Conservation (phyloP, 1,139 yeast species). For the Pichia sorboxylosa region DNA sequence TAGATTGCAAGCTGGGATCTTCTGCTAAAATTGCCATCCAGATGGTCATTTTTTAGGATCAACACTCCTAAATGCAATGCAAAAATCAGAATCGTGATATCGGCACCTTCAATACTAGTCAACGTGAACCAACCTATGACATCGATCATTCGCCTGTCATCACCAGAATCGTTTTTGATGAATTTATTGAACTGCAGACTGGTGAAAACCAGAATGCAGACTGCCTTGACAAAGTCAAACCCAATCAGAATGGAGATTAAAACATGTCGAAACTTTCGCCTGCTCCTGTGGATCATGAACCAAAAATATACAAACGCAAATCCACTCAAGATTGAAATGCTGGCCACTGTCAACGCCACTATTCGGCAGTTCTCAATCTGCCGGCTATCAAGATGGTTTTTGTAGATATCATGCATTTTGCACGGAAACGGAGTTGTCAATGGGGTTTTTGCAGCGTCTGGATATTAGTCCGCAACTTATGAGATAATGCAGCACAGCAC, state of each 20-base stretch:
- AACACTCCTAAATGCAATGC: slow-evolving; percentile 75
- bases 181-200: slow-evolving; percentile 39
- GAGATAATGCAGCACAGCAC: too few relatives aligned
- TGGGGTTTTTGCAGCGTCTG: too few relatives aligned
- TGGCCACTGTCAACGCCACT: slow-evolving; percentile 25
- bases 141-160: too few relatives aligned
- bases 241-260: slow-evolving; percentile 54
- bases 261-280: slow-evolving; percentile 59
- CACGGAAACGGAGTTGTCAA: too few relatives aligned
- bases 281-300: slow-evolving; percentile 49
- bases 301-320: slow-evolving; percentile 42
- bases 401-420: too few relatives aligned
- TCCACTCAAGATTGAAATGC: slow-evolving; percentile 46
- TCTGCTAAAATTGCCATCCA: slow-evolving; percentile 48
- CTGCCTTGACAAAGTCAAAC: slow-evolving; percentile 68
- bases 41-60: slow-evolving; percentile 27
- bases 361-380: too few relatives aligned
- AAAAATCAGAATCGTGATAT: slow-evolving; percentile 69
- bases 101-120: slow-evolving; percentile 77
- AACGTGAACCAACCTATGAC: slow-evolving; percentile 82
- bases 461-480: too few relatives aligned
- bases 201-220: slow-evolving; percentile 62
- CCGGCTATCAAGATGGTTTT: too few relatives aligned
- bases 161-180: slow-evolving; percentile 35
- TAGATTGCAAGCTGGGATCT: too few relatives aligned